Evolutionary conservation across 345 rosid species (phyloP).

Genomic region (Citrus cavaleriei): DNA sequence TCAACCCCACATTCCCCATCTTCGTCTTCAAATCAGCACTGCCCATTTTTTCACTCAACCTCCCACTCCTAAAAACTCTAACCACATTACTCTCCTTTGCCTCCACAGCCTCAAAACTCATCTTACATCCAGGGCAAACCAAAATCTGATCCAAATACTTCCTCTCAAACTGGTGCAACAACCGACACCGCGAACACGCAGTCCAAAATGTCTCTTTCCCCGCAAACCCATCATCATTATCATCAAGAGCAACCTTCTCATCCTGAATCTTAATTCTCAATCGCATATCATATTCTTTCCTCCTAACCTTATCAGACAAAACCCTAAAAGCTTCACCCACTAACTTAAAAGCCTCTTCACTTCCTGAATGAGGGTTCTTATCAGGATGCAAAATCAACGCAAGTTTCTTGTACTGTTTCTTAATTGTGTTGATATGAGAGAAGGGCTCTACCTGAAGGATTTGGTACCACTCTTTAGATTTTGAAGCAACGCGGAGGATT

Average conservation of each 20-base stretch:
- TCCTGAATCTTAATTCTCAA: constrained; percentile 74
- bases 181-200: constrained; percentile 64
- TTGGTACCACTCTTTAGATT: constrained; percentile 65
- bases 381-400: constrained; percentile 80
- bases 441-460: constrained; percentile 87
- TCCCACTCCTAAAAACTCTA: constrained; percentile 24
- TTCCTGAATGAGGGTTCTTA: constrained; percentile 57
- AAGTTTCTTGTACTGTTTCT: constrained; percentile 67
- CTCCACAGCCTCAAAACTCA: constrained; percentile 67
- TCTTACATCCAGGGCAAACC: constrained; percentile 74
- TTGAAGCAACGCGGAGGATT: constrained; percentile 45
- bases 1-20: constrained; percentile 8
- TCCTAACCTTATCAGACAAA: constrained; percentile 58
- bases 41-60: constrained; percentile 21
- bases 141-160: constrained; percentile 62
- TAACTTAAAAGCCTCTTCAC: constrained; percentile 85
- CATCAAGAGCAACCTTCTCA: constrained; percentile 21
- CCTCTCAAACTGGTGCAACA: constrained; percentile 75
- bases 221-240: constrained; percentile 19
- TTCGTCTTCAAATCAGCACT: constrained; percentile 19
- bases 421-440: constrained; percentile 57
- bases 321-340: constrained; percentile 76
- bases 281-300: constrained; percentile 71
- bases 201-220: constrained; percentile 54
- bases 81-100: constrained; percentile 29